Conservation (phyloP, 305 asterid genomes). For the Galium porrigens region DNA sequence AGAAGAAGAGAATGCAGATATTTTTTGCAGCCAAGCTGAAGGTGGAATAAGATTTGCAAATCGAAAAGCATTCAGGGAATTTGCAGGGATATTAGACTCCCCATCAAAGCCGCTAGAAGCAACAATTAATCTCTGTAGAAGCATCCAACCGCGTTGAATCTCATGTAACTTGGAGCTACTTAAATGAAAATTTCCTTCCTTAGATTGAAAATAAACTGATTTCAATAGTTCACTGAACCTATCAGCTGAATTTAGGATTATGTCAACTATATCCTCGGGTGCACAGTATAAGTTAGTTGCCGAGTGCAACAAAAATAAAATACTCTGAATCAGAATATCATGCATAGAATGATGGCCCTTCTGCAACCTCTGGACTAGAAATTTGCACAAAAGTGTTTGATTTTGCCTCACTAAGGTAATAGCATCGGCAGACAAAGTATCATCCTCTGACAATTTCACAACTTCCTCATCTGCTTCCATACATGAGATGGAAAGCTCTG, state of each 20-base stretch:
- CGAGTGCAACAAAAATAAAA: constrained; percentile 76
- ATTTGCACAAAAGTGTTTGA: constrained; percentile 63
- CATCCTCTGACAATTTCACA: constrained; percentile 38
- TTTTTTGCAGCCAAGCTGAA: constrained; percentile 66
- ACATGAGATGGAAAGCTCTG: constrained; percentile 26
- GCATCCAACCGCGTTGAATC: constrained; percentile 61
- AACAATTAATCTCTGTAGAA: constrained; percentile 67
- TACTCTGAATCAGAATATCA: constrained; percentile 83
- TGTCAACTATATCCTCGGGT: constrained; percentile 68
- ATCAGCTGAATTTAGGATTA: constrained; percentile 59
- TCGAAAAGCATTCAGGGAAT: constrained; percentile 47
- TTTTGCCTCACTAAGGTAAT: constrained; percentile 77
- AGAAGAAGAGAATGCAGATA: constrained; percentile 58
- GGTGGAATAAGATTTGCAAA: constrained; percentile 77
- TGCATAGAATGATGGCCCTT: constrained; percentile 54
- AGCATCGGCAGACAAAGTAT: constrained; percentile 67
- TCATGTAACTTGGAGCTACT: constrained; percentile 46
- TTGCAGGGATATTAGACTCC: constrained; percentile 37
- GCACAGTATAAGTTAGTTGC: constrained; percentile 66
- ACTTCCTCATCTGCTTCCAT: constrained; percentile 44
- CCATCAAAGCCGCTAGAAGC: constrained; percentile 84
- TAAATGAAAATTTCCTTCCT: constrained; percentile 45
- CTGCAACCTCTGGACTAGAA: constrained; percentile 48
- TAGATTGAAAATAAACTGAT: constrained; percentile 36
- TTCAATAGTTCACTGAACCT: constrained; percentile 42